Evolutionary conservation across 768 basidiomycete species (phyloP), one percentile per base, ranked within the genome.

Genomic region (Dictyophora rubrovolvata): DNA sequence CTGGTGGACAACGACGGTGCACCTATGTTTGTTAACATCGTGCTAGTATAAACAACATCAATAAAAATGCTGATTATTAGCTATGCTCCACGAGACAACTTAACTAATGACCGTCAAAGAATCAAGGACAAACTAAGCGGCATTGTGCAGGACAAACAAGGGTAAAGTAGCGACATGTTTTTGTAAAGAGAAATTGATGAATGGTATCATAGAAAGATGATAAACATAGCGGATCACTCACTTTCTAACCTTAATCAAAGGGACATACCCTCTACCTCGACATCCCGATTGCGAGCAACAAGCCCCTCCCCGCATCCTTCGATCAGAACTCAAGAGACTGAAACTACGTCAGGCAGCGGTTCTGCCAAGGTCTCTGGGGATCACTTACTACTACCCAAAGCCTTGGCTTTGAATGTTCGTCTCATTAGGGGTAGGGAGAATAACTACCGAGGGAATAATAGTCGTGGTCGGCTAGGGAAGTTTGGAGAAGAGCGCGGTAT

Each of bases 241-340:
- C 57, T 48, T 12, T 59, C 52, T n/a, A 59, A 59, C 52, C 33
- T 59, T n/a, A 36, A 59, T 23, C 42, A 42, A 42, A 59, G 57
- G 48, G 34, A 37, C 36, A 23, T 34, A 20, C 57, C 57, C 12
- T 16, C 50, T 8, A 21, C 28, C 33, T 59, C 57, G 17, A 51
- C 57, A 12, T 59, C 57, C 21, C 49, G 57, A 59, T 16, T 59
- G 10, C 57, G 57, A 51, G 36, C 57, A 18, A 51, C 50, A n/a
- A 59, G 57, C 47, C 50, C 57, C 20, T 59, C 57, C 22, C 57
- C 57, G 2, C 57, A 59, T 33, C 57, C 57, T 18, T 59, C 57
- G 16, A 51, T 53, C 33, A 11, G 48, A n/a, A 58, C 56, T 11
- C 21, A 20, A 20, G 57, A 59, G 20, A 59, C 57, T 16, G 37